Conservation (phyloP, 1,284 basidiomycete species). For the Vanrija sp. region DNA sequence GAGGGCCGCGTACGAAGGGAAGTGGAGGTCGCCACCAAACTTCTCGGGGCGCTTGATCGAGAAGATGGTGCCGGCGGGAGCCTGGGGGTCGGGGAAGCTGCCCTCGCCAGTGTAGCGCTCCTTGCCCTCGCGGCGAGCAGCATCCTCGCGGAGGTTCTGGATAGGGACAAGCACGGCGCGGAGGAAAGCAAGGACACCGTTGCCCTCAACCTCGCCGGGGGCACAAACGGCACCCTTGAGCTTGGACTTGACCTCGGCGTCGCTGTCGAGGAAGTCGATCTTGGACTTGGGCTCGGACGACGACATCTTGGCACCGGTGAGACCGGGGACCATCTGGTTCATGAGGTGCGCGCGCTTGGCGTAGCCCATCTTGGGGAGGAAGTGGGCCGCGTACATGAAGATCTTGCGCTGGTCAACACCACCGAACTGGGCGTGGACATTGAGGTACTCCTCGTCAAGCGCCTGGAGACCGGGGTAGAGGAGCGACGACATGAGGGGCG, state of each 20-base stretch:
- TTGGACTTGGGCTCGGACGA: constrained; percentile 94
- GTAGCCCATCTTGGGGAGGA: constrained; percentile 91
- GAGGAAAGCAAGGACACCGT: constrained; percentile 87
- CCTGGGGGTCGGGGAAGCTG: constrained; percentile 62
- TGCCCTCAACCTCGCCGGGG: constrained; percentile 84
- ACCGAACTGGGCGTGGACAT: constrained; percentile 96
- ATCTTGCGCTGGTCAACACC: constrained; percentile 98
- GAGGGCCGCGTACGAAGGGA: constrained; percentile 62
- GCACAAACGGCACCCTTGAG: constrained; percentile 91
- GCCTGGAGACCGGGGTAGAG: constrained; percentile 96
- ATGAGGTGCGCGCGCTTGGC: constrained; percentile 93
- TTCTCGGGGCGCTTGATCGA: constrained; percentile 71
- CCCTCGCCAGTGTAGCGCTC: constrained; percentile 34
- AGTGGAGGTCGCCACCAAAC: constrained; percentile 80
- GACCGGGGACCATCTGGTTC: constrained; percentile 97
- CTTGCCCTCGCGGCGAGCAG: constrained; percentile 37
- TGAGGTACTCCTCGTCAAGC: constrained; percentile 95
- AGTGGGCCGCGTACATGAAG: constrained; percentile 94
- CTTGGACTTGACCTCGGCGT: constrained; percentile 80
- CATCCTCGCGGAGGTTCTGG: constrained; percentile 66
- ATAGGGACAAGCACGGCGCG: constrained; percentile 87
- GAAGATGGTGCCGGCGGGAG: constrained; percentile 80
- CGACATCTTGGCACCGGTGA: constrained; percentile 97
- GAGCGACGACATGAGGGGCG: constrained; percentile 81
- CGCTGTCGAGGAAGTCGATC: constrained; percentile 92